These are phyloP conservation scores for Raddia distichophylla DNA, from an alignment of 176 grass and related monocot species.

Conservation along the genomic window DNA sequence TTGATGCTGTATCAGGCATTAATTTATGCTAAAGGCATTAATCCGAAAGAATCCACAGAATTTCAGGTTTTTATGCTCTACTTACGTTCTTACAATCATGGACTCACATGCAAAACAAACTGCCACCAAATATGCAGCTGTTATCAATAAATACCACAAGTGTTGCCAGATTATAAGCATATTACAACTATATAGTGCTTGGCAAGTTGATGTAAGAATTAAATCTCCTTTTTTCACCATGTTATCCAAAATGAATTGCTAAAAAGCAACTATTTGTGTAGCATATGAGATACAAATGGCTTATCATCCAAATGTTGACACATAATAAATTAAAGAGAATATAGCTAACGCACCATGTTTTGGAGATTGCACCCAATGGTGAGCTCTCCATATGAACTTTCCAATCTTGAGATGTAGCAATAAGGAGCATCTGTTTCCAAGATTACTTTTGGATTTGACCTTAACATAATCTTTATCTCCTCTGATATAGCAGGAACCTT, in stretches of 20 bases:
- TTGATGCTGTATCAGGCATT: background rate
- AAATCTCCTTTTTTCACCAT: slow-evolving; percentile 1
- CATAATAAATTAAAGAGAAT: slow-evolving; percentile 22
- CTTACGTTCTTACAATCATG: background rate
- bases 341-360: slow-evolving; percentile 66
- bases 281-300: slow-evolving; percentile 8
- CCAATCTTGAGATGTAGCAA: slow-evolving; percentile 79
- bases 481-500: slow-evolving; percentile 68
- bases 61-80: slow-evolving; percentile 5
- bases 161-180: slow-evolving; percentile 21
- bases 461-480: slow-evolving; percentile 72
- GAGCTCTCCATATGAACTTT: slow-evolving; percentile 77
- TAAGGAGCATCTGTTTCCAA: slow-evolving; percentile 71
- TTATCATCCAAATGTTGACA: background rate
- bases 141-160: background rate
- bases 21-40: background rate
- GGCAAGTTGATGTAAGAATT: background rate
- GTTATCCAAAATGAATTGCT: background rate
- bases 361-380: slow-evolving; percentile 80
- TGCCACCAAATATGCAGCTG: background rate
- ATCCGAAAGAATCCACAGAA: background rate
- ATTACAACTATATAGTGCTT: slow-evolving; percentile 10
- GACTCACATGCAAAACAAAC: background rate
- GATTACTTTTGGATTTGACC: slow-evolving; percentile 66
- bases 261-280: background rate